Base-by-base conservation (phyloP, 2,329 filamentous ascomycete species). In the Saccharata proteae region DNA sequence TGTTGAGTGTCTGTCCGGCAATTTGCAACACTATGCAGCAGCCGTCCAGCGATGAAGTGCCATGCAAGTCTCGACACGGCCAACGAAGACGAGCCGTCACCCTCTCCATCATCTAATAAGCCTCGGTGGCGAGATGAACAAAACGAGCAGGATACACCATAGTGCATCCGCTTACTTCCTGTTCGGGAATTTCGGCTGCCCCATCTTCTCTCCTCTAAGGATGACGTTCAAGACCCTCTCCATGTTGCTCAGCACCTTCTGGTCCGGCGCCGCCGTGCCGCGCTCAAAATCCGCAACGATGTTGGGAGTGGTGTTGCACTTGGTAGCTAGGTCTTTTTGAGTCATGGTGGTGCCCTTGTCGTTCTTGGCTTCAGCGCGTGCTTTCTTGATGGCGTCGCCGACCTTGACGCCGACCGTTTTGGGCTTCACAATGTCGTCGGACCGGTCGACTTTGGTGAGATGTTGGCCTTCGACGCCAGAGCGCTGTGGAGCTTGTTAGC, bases 351-450 rank as follows among this genome's bases (percentile, higher is more conserved):
- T 51, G 45, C 64, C 64, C 51, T 67, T 67, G 43, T 93, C 90
- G 60, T 86, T 85, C 60, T 80, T 80, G 55, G 83, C 77, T 54
- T 79, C 74, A 54, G 75, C 76, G 42, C 90, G 81, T 34, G 80
- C 74, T 50, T 78, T 71, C 49, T 75, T 71, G 63, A 96, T 94
- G 43, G 79, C 81, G 43, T 82, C 74, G 49, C 81, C 84, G 42
- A 96, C 83, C 35, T 72, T 68, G 50, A 71, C 69, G 54, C 85
- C 84, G 37, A 59, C 69, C 27, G 84, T 92, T 66, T 93, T 93
- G 52, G 85, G 86, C 67, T 93, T 93, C 62, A 96, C 79, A 63
- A 94, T 93, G 57, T 94, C 90, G 67, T 96, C 86, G 55, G 77
- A 78, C 46, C 88, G 86, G 69, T 96, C 90, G 59, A 98, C 86